Conservation (phyloP, 2,329 filamentous ascomycete genomes). For the Fusarium stilboides region DNA sequence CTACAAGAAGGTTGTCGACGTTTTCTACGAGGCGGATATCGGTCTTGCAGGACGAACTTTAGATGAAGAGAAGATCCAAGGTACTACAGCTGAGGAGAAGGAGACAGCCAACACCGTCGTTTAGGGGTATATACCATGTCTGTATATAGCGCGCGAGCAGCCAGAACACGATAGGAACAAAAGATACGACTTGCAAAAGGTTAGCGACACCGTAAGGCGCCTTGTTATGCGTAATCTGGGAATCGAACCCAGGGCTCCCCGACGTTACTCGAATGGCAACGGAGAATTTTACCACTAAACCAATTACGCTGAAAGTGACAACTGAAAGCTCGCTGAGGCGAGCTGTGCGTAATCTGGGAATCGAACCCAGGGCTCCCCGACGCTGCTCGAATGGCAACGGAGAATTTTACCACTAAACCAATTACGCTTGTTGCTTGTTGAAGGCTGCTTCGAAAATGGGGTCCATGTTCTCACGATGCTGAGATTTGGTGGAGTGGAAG, state of each 20-base stretch:
- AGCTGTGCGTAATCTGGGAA: constrained; percentile 29
- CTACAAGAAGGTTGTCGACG: constrained; percentile 75
- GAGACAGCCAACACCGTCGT: constrained; percentile 12
- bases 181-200: not conserved
- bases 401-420: constrained; percentile 42
- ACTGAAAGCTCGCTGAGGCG: not conserved
- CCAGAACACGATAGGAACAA: not conserved
- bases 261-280: constrained; percentile 28
- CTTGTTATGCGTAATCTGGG: constrained; percentile 30
- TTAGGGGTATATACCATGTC: not conserved
- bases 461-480: not conserved
- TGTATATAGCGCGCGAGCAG: not conserved
- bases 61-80: constrained; percentile 51
- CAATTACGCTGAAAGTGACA: constrained; percentile 17
- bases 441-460: not conserved
- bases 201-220: not conserved
- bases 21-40: constrained; percentile 63
- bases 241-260: constrained; percentile 31
- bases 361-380: constrained; percentile 39
- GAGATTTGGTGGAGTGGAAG: constrained; percentile 11
- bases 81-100: constrained; percentile 29
- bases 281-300: constrained; percentile 26
- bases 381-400: constrained; percentile 30
- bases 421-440: constrained; percentile 32
- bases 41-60: constrained; percentile 54